phyloP scores from a whole-genome alignment of 108 stramenopile genomes.

The Cyclotella baltica region DNA sequence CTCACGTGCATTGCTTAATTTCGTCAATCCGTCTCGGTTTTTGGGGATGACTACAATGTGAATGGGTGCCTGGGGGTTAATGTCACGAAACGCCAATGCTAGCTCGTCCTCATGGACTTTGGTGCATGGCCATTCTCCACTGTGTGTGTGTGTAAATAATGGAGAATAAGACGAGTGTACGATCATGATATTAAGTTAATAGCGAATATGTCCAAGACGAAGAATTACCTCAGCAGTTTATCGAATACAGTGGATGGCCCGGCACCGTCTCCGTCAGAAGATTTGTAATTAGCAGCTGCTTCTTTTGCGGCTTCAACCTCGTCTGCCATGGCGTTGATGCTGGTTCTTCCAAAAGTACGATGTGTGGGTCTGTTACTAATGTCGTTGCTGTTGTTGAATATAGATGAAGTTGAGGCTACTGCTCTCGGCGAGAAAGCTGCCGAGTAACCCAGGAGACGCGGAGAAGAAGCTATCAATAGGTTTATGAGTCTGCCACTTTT shows the following conservation, averaged over 20 bases:
- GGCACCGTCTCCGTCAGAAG: constrained; percentile 64
- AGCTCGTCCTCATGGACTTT: constrained; percentile 96
- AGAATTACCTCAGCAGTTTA: constrained; percentile 75
- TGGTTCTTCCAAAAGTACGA: background rate
- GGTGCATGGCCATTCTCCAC: constrained; percentile 77
- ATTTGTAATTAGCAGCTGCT: constrained; percentile 54
- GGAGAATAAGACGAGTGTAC: background rate
- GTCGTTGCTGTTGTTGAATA: background rate
- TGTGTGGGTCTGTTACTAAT: background rate
- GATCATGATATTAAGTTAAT: background rate
- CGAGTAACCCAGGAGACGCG: constrained; percentile 28
- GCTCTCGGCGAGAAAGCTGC: constrained; percentile 25
- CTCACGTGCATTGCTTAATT: constrained; percentile 88
- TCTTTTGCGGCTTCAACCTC: constrained; percentile 64
- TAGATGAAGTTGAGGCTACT: background rate
- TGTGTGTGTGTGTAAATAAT: background rate
- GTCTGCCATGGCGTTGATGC: constrained; percentile 35
- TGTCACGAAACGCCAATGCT: constrained; percentile 94
- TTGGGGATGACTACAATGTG: constrained; percentile 99
- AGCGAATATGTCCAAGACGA: background rate
- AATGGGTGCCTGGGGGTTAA: constrained; percentile 90
- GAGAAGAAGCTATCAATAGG: constrained; percentile 27
- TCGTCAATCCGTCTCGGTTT: constrained; percentile 90
- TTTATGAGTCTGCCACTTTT: constrained; percentile 31
- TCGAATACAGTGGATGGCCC: constrained; percentile 93